These are phyloP conservation scores for Fagus crenata DNA, from an alignment of 306 rosid genomes.

Conservation along the genomic window DNA sequence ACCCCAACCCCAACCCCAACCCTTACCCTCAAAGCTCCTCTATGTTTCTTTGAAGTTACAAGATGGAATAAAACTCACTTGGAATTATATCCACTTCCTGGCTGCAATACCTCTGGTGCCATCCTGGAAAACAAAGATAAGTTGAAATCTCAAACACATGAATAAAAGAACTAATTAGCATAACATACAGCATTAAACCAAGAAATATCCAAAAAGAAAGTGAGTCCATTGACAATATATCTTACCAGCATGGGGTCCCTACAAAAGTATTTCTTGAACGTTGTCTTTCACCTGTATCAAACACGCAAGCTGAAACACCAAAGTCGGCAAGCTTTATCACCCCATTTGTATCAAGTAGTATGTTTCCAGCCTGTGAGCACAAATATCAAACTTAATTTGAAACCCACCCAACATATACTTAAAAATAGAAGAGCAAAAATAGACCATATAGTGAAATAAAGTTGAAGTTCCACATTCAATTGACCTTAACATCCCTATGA, in stretches of 20 bases:
- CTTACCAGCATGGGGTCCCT: slow-evolving; percentile 98
- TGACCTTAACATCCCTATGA: slow-evolving; percentile 91
- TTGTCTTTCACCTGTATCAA: slow-evolving; percentile 90
- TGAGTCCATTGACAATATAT: not conserved
- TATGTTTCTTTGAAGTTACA: not conserved
- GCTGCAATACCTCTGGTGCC: slow-evolving; percentile 99
- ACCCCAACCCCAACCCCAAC: not conserved
- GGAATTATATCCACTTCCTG: slow-evolving; percentile 94
- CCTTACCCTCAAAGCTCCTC: not conserved
- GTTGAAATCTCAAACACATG: slow-evolving; percentile 6
- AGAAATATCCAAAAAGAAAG: not conserved
- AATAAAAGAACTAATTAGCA: slow-evolving; percentile 11
- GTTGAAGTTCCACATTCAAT: slow-evolving; percentile 1
- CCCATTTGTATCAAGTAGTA: slow-evolving; percentile 76
- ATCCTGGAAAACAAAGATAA: slow-evolving; percentile 57
- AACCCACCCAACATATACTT: slow-evolving; percentile 10
- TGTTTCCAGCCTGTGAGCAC: slow-evolving; percentile 78
- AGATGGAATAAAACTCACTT: slow-evolving; percentile 59
- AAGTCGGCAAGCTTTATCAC: slow-evolving; percentile 87
- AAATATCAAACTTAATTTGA: slow-evolving; percentile 3
- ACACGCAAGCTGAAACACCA: slow-evolving; percentile 98
- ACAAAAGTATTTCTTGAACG: slow-evolving; percentile 88
- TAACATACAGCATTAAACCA: not conserved
- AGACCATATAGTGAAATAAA: not conserved
- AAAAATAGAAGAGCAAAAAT: not conserved